These are phyloP conservation scores for Pelargonium nanum DNA, from an alignment of 345 rosid genomes.

Conservation along the genomic window DNA sequence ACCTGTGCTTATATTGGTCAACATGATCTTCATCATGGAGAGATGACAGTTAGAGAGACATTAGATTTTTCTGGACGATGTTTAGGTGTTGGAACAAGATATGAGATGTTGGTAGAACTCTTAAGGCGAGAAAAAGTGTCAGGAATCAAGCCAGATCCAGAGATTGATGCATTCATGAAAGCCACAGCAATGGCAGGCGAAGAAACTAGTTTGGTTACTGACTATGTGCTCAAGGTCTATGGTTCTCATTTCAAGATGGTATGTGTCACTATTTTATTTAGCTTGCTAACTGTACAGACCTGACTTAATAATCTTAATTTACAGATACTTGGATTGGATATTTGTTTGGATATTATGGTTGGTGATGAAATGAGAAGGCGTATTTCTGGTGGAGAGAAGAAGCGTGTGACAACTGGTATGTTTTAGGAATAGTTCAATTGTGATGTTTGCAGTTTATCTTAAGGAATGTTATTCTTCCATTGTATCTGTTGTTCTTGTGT, in stretches of 20 bases:
- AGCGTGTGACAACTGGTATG: slow-evolving; percentile 41
- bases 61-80: slow-evolving; percentile 40
- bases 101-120: slow-evolving; percentile 30
- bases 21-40: slow-evolving; percentile 36
- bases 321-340: slow-evolving; percentile 42
- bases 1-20: slow-evolving; percentile 42
- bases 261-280: not conserved
- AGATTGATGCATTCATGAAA: slow-evolving; percentile 44
- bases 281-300: not conserved
- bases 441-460: too few species aligned
- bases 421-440: too few species aligned
- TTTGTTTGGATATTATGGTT: slow-evolving; percentile 32
- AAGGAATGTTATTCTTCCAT: too few species aligned
- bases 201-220: slow-evolving; percentile 32
- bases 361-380: slow-evolving; percentile 37
- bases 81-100: slow-evolving; percentile 37
- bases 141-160: slow-evolving; percentile 37
- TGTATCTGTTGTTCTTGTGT: too few species aligned
- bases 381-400: slow-evolving; percentile 43
- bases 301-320: not conserved
- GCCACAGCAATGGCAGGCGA: slow-evolving; percentile 36
- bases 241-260: not conserved
- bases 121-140: slow-evolving; percentile 29
- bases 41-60: slow-evolving; percentile 42
- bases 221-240: slow-evolving; percentile 34